Percentiles rank a stretch among this genome's conserved stretches.
phyloP scores from a whole-genome alignment of 148 eudicot genomes.

The Rhododendron molle region DNA sequence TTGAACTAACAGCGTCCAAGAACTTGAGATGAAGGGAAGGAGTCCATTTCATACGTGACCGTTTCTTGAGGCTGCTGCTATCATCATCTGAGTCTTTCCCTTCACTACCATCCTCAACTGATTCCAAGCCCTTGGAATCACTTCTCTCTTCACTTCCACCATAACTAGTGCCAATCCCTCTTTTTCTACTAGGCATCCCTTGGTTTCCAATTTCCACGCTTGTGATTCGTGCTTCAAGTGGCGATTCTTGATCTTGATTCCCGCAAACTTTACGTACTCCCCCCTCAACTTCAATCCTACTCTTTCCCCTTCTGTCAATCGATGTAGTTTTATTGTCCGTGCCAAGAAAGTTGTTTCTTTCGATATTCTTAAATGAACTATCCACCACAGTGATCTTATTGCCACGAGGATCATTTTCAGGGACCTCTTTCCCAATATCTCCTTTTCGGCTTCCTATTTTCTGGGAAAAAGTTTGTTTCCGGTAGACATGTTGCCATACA shows the following conservation, averaged over 20 bases:
- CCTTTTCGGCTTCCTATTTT: background rate
- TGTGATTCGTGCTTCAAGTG: background rate
- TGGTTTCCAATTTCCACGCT: slow-evolving; percentile 11
- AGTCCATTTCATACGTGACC: slow-evolving; percentile 23
- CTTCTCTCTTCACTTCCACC: background rate
- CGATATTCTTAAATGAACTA: background rate
- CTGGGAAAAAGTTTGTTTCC: slow-evolving; percentile 3
- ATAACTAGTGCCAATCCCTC: background rate
- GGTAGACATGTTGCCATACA: slow-evolving; percentile 30
- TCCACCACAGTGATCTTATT: background rate
- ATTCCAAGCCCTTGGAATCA: slow-evolving; percentile 9
- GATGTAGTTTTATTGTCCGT: background rate
- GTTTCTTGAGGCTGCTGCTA: background rate
- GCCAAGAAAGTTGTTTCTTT: background rate
- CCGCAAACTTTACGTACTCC: background rate
- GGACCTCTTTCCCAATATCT: background rate
- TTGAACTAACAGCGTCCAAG: slow-evolving; percentile 10
- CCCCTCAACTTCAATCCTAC: background rate
- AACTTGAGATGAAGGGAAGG: slow-evolving; percentile 22
- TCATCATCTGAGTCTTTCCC: background rate
- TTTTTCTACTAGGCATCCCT: background rate
- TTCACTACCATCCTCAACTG: background rate
- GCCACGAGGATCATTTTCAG: background rate
- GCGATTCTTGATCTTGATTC: background rate
- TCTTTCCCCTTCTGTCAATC: background rate